Conservation (phyloP, 495 filamentous ascomycete species). For the Xylaria castorea region DNA sequence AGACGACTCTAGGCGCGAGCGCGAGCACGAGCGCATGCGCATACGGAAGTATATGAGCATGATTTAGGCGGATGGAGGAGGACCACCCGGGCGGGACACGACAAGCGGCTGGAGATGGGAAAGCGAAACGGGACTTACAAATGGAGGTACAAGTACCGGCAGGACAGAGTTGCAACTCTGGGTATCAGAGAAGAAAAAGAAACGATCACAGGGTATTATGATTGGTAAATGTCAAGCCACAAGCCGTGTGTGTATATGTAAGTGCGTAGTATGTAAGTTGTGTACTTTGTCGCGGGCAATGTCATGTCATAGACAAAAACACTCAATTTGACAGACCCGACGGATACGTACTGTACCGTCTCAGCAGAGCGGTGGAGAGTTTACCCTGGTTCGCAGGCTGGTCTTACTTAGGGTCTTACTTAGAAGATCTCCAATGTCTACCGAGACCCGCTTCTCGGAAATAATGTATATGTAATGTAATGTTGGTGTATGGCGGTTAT, state of each 20-base stretch:
- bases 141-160: slow-evolving; percentile 21
- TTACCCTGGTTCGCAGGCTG: slow-evolving; percentile 8
- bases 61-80: slow-evolving; percentile 25
- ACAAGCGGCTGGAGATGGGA: slow-evolving; percentile 1
- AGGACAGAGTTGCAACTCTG: not conserved
- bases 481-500: not conserved
- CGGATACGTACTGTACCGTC: not conserved
- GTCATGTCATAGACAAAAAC: not conserved
- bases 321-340: slow-evolving; percentile 1
- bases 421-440: slow-evolving; percentile 15
- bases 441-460: slow-evolving; percentile 18
- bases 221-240: not conserved
- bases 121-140: slow-evolving; percentile 13
- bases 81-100: slow-evolving; percentile 9
- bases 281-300: not conserved
- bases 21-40: slow-evolving; percentile 13
- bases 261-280: not conserved
- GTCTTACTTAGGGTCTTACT: too few species aligned
- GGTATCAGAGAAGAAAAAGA: not conserved
- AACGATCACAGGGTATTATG: slow-evolving; percentile 9
- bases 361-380: not conserved
- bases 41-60: not conserved
- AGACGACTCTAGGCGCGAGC: slow-evolving; percentile 23
- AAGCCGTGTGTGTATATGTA: not conserved
- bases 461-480: not conserved